Base-by-base conservation (phyloP, 2,329 filamentous ascomycete genomes). In the Aspergillus sp. region DNA sequence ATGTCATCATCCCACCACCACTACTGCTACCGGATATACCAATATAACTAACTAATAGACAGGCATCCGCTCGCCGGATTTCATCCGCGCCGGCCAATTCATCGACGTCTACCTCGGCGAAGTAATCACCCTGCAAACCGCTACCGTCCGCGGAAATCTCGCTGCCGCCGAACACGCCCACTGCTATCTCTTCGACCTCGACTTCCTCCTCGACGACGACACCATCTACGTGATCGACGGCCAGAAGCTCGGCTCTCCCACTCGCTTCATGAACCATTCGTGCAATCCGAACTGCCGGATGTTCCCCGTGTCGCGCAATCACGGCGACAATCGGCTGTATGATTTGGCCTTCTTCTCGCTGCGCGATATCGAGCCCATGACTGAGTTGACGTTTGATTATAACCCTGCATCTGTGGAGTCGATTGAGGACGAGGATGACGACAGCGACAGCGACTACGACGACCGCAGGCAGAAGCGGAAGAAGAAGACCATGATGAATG, bases 331-430 rank as follows among this genome's bases (percentile, higher is more conserved):
- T 0, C 58, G 61, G 0, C 57, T 75, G 2, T 75, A 74, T 43
- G 62, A 72, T 29, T 57, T 75, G 1, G 72, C 72, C 0, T 74
- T 75, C 48, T 76, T 75, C 35, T 67, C 73, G 0, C 51, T 68
- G 1, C 59, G 60, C 2, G 64, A 71, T 9, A 73, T 76, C 10
- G 58, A 61, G 0, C 60, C 67, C 0, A 60, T 60, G 1, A 70
- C 62, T 0, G 73, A 76, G 44, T 50, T 76, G 0, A 73, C 71
- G 0, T 75, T 76, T 28, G 71, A 75, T 41, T 76, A 76, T 47
- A 68, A 71, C 8, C 68, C 69, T 0, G 36, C 12, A 8, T n/a
- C 34, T 36, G 35, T 36, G 4, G 9, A 12, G 9, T 6, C 8
- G n/a, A 12, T n/a, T 12, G 9, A 6, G n/a, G 6, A n/a, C 26